Evolutionary conservation across 2,329 filamentous ascomycete species (phyloP).

Genomic region (Monosporascus sp.): DNA sequence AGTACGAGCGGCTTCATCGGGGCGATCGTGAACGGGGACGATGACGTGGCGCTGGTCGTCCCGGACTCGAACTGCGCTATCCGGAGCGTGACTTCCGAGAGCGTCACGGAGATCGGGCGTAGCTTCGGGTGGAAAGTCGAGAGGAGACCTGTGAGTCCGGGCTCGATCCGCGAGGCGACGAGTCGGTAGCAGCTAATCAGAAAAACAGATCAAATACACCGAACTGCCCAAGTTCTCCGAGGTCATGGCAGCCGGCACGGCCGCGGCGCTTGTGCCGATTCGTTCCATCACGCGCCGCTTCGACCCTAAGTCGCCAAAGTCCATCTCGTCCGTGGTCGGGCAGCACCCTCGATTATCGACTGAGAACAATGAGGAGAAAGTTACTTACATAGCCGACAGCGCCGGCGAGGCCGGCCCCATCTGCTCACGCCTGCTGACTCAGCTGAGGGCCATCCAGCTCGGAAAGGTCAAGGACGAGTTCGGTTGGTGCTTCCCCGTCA

Average conservation of each 20-base stretch:
- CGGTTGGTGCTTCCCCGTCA: constrained; percentile 59
- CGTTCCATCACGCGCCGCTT: constrained; percentile 73
- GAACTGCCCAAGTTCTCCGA: constrained; percentile 57
- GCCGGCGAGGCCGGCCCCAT: constrained; percentile 67
- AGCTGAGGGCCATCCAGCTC: constrained; percentile 79
- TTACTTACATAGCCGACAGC: constrained; percentile 48
- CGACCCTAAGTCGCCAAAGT: constrained; percentile 31
- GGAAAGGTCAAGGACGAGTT: constrained; percentile 74
- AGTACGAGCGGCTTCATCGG: constrained; percentile 92
- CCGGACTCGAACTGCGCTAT: constrained; percentile 86
- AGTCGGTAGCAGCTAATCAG: no score
- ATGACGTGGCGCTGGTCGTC: constrained; percentile 68
- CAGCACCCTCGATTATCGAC: constrained; percentile 33
- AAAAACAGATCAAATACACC: constrained; percentile 53
- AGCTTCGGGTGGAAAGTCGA: constrained; percentile 83
- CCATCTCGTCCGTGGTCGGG: constrained; percentile 29
- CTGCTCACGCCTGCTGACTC: constrained; percentile 65
- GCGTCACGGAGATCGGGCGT: constrained; percentile 67
- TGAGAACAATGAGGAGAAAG: constrained; percentile 39
- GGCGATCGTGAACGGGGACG: constrained; percentile 53
- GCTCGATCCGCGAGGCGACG: no score
- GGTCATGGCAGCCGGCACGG: constrained; percentile 87
- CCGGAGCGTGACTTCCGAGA: constrained; percentile 61
- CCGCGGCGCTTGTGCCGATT: constrained; percentile 86
- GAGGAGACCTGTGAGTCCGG: constrained; percentile 53